These are phyloP conservation scores for Aspergillus sp. DNA, from an alignment of 2,329 filamentous ascomycete genomes.

Conservation along the genomic window DNA sequence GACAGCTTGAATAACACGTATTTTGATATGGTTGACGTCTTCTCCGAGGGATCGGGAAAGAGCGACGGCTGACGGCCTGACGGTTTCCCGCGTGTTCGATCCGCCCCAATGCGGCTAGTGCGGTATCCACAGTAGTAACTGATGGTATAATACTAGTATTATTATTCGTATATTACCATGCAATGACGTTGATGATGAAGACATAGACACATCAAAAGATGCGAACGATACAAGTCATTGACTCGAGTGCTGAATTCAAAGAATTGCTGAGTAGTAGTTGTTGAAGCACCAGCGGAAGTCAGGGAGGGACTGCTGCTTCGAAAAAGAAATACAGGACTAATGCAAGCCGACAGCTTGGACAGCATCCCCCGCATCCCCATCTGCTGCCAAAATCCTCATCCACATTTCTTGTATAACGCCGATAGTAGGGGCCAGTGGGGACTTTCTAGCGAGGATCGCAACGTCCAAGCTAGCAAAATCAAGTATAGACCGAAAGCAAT, in stretches of 20 bases:
- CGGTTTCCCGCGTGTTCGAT: conserved; percentile 1
- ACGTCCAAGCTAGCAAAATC: neutral
- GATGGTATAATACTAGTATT: neutral
- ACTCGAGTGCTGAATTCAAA: too few species aligned
- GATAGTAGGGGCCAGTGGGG: neutral
- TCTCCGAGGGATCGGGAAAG: conserved; percentile 3
- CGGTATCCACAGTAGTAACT: neutral
- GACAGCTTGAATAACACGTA: too few species aligned
- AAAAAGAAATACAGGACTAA: conserved; percentile 1
- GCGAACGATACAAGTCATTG: neutral
- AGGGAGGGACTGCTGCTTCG: neutral
- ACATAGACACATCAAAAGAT: neutral
- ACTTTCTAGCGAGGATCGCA: conserved; percentile 12
- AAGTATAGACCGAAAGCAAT: neutral
- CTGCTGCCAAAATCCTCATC: conserved; percentile 3
- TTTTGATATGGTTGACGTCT: too few species aligned
- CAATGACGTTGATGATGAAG: neutral
- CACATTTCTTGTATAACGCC: neutral
- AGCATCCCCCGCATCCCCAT: conserved; percentile 7
- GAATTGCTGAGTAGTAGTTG: too few species aligned
- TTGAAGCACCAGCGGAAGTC: too few species aligned
- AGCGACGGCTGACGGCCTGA: neutral
- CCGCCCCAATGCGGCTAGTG: conserved; percentile 1
- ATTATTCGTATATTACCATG: neutral
- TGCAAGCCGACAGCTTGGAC: conserved; percentile 5